Evolutionary conservation across 306 rosid species (phyloP).

Genomic region (Dryas octopetala): DNA sequence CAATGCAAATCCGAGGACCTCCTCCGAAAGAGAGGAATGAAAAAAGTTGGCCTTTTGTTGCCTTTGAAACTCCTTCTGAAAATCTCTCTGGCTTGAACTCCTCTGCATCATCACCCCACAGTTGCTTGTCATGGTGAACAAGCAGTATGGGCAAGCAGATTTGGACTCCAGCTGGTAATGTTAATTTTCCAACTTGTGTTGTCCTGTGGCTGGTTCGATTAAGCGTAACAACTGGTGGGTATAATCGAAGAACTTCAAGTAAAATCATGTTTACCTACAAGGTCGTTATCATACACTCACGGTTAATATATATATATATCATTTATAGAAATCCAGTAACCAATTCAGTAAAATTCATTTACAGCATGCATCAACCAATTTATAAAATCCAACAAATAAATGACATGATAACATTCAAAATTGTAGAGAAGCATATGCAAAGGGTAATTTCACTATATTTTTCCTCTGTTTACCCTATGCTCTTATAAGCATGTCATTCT

Average conservation of each 20-base stretch:
- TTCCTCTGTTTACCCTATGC: too few species aligned
- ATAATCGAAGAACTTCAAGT: conserved; percentile 60
- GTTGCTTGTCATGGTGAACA: conserved; percentile 27
- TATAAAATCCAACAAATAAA: too few species aligned
- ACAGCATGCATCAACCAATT: too few species aligned
- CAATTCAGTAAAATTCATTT: too few species aligned
- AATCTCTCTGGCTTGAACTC: conserved; percentile 49
- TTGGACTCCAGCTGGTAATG: conserved; percentile 31
- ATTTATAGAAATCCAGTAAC: too few species aligned
- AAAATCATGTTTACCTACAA: conserved; percentile 58
- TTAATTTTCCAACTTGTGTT: conserved; percentile 29
- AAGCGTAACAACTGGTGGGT: conserved; percentile 24
- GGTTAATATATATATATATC: too few species aligned
- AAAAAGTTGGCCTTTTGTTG: conserved; percentile 14
- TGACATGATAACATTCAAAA: too few species aligned
- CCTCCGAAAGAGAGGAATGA: conserved; percentile 38
- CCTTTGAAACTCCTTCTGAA: conserved; percentile 36
- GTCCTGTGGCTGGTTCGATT: conserved; percentile 4
- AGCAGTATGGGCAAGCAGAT: background rate
- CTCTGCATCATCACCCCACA: conserved; percentile 45
- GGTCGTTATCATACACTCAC: background rate
- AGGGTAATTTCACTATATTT: too few species aligned
- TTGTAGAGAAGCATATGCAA: too few species aligned
- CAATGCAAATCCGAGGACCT: conserved; percentile 47
- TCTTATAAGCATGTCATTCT: too few species aligned